Base-by-base conservation (phyloP, 2,329 filamentous ascomycete genomes). In the Diaporthe capsici region DNA sequence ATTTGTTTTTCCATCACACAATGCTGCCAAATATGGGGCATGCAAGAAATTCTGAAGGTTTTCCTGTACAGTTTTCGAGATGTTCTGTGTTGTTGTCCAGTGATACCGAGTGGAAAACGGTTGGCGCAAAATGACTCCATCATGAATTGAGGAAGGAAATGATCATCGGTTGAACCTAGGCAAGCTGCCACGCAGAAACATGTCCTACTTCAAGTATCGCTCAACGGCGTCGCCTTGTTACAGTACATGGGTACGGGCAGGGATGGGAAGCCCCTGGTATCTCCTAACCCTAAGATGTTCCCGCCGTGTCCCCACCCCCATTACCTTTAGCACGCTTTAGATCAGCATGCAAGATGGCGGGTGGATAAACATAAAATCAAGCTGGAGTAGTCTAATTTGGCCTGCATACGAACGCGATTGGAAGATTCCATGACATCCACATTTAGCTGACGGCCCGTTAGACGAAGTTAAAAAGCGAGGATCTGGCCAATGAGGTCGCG, bases 161-260 rank as follows among this genome's bases (percentile, higher is more conserved):
- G 65, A 68, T 68, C 31, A 12, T 68, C 65, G 31, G 31, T 39
- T 10, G 10, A 12, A 7, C 13, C 22, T 47, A 17, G 31, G 28
- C 28, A 39, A 25, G 5, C 65, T 25, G 47, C 44, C 31, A 20
- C 6, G 22, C 44, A 68, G 47, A 68, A 68, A 68, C 65, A 53
- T 53, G 25, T 37, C 13, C 31, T 39, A 39, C 37, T 10, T 39
- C 37, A 39, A 39, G 9, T 39, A 39, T 12, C 47, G 28, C 65
- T 51, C 44, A 68, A 53, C 65, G 65, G 65, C 31, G 31, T 68
- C 49, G 49, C 65, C 65, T 28, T 70, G 65, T 55, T 22, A 55
- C 65, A 70, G 37, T 2, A 28, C 12, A 55, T 13, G 65, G 65
- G 65, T 28, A 42, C 22, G 49, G 65, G 49, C 65, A 55, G 65